Conservation (phyloP, 306 rosid species). For the Pterocarpus santalinus region DNA sequence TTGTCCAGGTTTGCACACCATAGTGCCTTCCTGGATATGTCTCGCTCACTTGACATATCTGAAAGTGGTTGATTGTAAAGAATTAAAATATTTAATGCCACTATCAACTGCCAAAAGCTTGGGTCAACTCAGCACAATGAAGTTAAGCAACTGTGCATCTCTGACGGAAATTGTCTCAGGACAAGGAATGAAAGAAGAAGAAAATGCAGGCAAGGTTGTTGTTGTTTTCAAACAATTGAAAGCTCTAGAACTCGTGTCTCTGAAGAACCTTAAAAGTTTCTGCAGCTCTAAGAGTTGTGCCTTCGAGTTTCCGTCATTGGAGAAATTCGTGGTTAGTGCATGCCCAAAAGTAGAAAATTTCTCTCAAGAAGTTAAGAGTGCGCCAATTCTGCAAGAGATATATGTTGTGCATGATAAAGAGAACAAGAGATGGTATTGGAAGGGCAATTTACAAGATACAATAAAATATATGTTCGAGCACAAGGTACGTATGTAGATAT, state of each 20-base stretch:
- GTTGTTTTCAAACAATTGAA: background rate
- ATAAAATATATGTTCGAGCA: background rate
- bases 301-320: background rate
- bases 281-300: background rate
- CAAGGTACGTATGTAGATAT: background rate
- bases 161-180: constrained; percentile 16
- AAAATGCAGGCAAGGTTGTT: background rate
- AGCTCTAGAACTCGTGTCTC: background rate
- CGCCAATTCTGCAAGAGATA: background rate
- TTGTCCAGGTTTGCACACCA: background rate
- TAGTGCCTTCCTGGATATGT: background rate
- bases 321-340: background rate
- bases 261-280: background rate
- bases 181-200: background rate
- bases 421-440: background rate
- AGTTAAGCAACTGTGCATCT: background rate
- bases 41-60: constrained; percentile 34
- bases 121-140: constrained; percentile 34
- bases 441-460: background rate
- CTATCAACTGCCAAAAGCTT: constrained; percentile 38
- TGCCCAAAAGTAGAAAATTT: background rate
- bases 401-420: background rate
- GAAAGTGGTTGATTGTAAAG: background rate
- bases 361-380: background rate
- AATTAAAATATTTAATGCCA: constrained; percentile 1